Base-by-base conservation (phyloP, 1,139 yeast species). In the Hyphopichia wangnamkhiaoensis region DNA sequence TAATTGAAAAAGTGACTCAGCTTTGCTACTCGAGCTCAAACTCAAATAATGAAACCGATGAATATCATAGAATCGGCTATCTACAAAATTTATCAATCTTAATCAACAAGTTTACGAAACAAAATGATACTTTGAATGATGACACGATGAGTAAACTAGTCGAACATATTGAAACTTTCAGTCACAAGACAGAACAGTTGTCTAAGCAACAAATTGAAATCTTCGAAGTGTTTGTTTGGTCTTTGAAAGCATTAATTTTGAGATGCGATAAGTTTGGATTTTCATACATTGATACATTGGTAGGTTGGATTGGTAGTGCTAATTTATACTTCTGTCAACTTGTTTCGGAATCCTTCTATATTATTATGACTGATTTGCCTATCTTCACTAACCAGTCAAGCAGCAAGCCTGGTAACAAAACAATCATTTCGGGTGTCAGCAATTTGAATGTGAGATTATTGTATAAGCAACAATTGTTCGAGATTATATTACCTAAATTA, bases 401-500 rank as follows among this genome's bases (percentile, higher is more conserved):
- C 5, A 57, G 56, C 30, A 44, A 49, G 33, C 43, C 56, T 32
- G 54, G 57, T 27, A 37, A 52, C 29, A 49, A 47, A 20, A 56
- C 59, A 35, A 47, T 73, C 31, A 80, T 78, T 29, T 70, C 77
- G 2, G 71, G 73, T 31, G 79, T 77, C 14, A 59, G 73, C 47
- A 79, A 80, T 44, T 69, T 84, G 42, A 77, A 82, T 43, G 77
- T 84, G 19, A 75, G 85, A 41, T 59, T 77, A 33, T 68, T 93
- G 23, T 86, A 84, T 68, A 89, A 88, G 56, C 98, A 93, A 54
- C 81, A 82, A 47, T 70, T 86, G 17, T 88, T 88, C 59, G 79
- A 79, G 42, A 64, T 70, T 8, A 65, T 81, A 3, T 66, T 82
- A 17, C 82, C 82, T 1, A 61, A 58, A 34, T 53, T 84, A 30